Evolutionary conservation across 495 filamentous ascomycete species (phyloP).

Genomic region (Neurospora sp.): DNA sequence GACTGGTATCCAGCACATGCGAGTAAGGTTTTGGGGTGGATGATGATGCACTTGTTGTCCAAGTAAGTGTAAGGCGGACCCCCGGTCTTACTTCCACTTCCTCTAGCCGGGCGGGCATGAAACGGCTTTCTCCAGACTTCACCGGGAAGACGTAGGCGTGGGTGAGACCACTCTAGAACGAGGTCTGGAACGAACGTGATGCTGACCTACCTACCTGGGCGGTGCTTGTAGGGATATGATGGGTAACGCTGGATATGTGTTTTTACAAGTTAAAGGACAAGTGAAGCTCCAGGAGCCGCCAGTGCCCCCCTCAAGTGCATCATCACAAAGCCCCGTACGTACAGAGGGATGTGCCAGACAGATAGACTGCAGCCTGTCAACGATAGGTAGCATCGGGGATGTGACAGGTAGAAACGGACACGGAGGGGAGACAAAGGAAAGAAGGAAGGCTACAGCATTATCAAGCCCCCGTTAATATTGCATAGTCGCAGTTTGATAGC

Average conservation of each 20-base stretch:
- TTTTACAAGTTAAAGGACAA: not conserved
- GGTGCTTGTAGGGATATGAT: not conserved
- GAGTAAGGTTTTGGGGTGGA: not conserved
- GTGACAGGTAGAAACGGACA: not conserved
- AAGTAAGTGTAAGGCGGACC: not conserved
- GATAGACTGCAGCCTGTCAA: not conserved
- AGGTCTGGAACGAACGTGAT: not conserved
- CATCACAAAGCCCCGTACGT: not conserved
- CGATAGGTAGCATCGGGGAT: not conserved
- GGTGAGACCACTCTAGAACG: not conserved
- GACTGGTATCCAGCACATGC: not conserved
- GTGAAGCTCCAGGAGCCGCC: not conserved
- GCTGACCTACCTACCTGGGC: not conserved
- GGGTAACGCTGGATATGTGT: not conserved
- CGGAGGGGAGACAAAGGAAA: not conserved
- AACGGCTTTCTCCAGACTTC: not conserved
- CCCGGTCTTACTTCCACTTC: not conserved
- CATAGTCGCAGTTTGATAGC: not conserved
- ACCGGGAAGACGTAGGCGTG: not conserved
- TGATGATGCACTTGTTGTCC: not conserved
- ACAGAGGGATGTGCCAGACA: not conserved
- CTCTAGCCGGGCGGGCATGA: not conserved
- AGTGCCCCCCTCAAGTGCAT: not conserved
- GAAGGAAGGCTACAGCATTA: not conserved
- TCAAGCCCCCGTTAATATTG: not conserved